phyloP scores from a whole-genome alignment of 2,329 filamentous ascomycete genomes.

The Elsinoe ampelina region DNA sequence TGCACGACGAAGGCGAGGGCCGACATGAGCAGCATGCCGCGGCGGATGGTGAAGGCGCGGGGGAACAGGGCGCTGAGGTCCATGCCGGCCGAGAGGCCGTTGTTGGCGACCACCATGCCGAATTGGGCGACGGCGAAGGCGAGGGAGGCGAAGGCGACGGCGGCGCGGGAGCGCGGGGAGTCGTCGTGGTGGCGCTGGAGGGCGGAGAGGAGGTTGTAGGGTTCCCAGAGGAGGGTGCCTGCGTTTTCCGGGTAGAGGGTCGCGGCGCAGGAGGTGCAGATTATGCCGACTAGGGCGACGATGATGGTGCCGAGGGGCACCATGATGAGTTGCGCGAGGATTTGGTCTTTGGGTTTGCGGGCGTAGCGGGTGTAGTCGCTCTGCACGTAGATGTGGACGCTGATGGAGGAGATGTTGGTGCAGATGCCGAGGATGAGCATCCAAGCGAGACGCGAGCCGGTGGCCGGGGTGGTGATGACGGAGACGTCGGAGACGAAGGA shows the following conservation, averaged over 20 bases:
- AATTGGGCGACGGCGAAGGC: constrained; percentile 38
- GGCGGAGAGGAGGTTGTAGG: constrained; percentile 29
- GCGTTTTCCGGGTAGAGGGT: constrained; percentile 31
- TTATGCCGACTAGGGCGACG: constrained; percentile 37
- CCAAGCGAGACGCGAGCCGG: constrained; percentile 31
- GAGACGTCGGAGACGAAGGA: constrained; percentile 29
- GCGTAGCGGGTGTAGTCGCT: constrained; percentile 24
- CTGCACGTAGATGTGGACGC: constrained; percentile 28
- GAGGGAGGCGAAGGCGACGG: constrained; percentile 35
- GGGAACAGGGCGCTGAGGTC: constrained; percentile 43
- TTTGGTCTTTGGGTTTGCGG: constrained; percentile 19
- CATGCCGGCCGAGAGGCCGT: constrained; percentile 44
- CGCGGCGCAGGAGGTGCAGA: constrained; percentile 39
- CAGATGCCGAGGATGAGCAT: constrained; percentile 14
- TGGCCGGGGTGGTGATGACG: constrained; percentile 42
- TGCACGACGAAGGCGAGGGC: constrained; percentile 1
- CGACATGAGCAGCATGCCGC: constrained; percentile 4
- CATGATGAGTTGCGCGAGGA: constrained; percentile 28
- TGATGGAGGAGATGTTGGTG: constrained; percentile 28
- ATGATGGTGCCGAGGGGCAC: constrained; percentile 40
- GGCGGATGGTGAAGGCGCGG: constrained; percentile 35
- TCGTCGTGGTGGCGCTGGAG: constrained; percentile 32
- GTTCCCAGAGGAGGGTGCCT: constrained; percentile 33
- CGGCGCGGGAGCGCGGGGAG: constrained; percentile 30
- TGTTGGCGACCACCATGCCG: constrained; percentile 43